Evolutionary conservation across 805 yeast genomes (phyloP), one percentile per base, ranked within the genome.

Genomic region (Candida silvatica): DNA sequence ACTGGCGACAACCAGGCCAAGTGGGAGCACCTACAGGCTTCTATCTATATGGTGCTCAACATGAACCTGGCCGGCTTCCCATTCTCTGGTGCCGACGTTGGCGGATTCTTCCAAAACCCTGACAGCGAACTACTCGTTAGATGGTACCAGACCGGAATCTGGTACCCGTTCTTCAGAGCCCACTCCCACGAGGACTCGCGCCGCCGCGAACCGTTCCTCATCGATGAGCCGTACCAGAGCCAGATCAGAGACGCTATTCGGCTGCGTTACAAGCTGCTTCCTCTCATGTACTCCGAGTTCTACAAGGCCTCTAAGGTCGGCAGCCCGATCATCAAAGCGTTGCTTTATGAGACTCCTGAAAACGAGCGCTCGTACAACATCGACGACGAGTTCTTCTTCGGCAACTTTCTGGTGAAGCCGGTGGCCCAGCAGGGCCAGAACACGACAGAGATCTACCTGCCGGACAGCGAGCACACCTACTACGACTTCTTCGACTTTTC

Each of bases 141-240:
- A 49, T 92, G 98, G 98, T 90, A 88, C 54, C 98, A 92, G 56
- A 69, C 94, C 3, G 98, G 97, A 39, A 74, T 83, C 20, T 90
- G 94, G 80, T 88, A 90, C 58, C 98, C 98, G 24, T 92, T 92
- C 50, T 90, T 92, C 64, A 69, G 98, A 49, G 97, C 80, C 0
- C 99, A 92, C 60, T 97, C 97, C 0, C 97, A 92, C 61, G 82
- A 90, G 35, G 98, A 92, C 56, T 68, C 96, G 1, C 69, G 80
- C 49, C 76, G 97, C 59, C 73, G 96, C 42, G 98, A 92, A 55
- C 98, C 98, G 1, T 90, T 86, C 79, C 55, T 90, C 31, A 67
- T 81, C 2, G 82, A 83, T 6, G 94, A 80, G 20, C 88, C 90
- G 3, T 75, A 74, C 45, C 74, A 80, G 6, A 59, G 73, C 0